Base-by-base conservation (phyloP, 139 green algal genomes). In the Chlamydomonas urium region DNA sequence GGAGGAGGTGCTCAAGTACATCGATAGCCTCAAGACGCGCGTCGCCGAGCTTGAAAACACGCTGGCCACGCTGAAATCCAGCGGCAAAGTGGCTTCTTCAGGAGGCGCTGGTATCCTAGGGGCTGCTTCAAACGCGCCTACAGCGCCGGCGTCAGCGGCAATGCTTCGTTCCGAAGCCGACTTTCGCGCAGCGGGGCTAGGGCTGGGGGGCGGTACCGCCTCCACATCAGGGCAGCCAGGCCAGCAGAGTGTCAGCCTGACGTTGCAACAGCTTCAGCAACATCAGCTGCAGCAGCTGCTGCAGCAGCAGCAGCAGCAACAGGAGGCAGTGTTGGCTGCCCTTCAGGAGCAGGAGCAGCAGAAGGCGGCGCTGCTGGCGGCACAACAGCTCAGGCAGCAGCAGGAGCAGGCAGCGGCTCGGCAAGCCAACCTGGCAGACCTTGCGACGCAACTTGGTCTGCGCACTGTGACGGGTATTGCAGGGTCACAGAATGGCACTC, bases 1-100 rank as follows among this genome's bases (percentile, higher is more conserved):
- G 14, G 48, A 73, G 48, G 47, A 66, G 47, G 67, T 65, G 1
- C 82, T 94, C 60, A 85, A 75, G 34, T 94, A 93, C 70, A 85
- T 96, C 32, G 63, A 87, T 36, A 3, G 5, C 1, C 71, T 95
- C 19, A 82, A 82, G 69, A 62, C 60, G 29, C 71, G 74, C 6
- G 72, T 77, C 26, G 8, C 47, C 1, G 73, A 84, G 32, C 77
- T 88, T 17, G 80, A 88, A 33, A 10, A 19, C 10, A 14, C 42
- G 8, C 42, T 50, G 42, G 42, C 42, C 8, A 14, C 42, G 14
- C 10, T 14, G n/a, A n/a, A n/a, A 50, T 14, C 10, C 42, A 50
- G 14, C 42, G 10, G 42, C 42, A 50, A 14, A 8, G 10, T 50
- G 42, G 10, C 42, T 14, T 8, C 42, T 14, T 50, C 42, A 14